These are phyloP conservation scores for Eremothecium sinecaudum DNA, from an alignment of 1,139 yeast species.

Conservation along the genomic window DNA sequence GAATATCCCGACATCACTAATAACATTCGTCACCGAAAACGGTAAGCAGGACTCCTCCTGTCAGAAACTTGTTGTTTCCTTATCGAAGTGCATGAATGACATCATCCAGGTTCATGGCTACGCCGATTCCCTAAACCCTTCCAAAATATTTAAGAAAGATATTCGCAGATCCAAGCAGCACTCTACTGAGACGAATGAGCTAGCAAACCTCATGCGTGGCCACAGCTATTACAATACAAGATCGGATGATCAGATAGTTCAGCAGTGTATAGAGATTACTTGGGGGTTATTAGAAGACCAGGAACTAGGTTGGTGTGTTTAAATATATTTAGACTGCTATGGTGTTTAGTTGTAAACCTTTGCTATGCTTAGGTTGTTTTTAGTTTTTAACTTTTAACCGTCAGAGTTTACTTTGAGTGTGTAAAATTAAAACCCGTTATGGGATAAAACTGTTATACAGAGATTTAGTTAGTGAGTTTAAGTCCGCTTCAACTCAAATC, in stretches of 20 bases:
- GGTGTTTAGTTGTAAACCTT: too few species aligned
- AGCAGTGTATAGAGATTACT: conserved; percentile 19
- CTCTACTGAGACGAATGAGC: background rate
- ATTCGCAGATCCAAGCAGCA: conserved; percentile 3
- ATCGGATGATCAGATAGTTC: conserved; percentile 10
- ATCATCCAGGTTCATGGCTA: conserved; percentile 27
- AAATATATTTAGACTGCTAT: too few species aligned
- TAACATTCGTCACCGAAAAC: conserved; percentile 23
- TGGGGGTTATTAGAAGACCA: conserved; percentile 25
- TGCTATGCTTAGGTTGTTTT: too few species aligned
- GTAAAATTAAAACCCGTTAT: too few species aligned
- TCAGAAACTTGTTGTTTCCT: conserved; percentile 23
- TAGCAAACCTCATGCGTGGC: background rate
- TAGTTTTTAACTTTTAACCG: too few species aligned
- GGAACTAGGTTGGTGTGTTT: conserved; percentile 31
- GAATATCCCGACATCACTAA: conserved; percentile 26
- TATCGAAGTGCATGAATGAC: conserved; percentile 29
- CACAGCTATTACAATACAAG: conserved; percentile 4
- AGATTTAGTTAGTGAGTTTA: too few species aligned
- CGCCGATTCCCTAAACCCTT: conserved; percentile 24
- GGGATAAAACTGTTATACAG: too few species aligned
- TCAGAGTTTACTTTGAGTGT: too few species aligned
- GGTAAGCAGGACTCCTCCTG: conserved; percentile 12
- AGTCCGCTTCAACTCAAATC: too few species aligned
- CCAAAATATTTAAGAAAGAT: conserved; percentile 24